phyloP scores from a whole-genome alignment of 306 rosid genomes.

The Prunus salicina region DNA sequence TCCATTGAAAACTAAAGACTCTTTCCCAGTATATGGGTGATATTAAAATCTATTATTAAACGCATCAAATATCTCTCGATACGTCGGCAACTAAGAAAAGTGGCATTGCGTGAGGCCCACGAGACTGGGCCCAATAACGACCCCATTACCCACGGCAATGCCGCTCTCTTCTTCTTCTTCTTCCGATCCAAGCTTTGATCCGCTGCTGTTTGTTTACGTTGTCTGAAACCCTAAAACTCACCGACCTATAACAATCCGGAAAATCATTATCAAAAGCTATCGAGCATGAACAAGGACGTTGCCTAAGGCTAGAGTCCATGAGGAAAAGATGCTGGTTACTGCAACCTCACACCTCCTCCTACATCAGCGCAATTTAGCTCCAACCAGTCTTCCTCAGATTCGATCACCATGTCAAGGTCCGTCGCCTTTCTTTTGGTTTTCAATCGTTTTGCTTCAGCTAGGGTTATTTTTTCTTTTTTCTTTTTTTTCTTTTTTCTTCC shows the following conservation, averaged over 20 bases:
- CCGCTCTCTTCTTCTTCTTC: not conserved
- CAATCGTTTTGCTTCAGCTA: not conserved
- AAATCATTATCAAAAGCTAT: not conserved
- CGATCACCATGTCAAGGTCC: slow-evolving; percentile 54
- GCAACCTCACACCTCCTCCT: slow-evolving; percentile 13
- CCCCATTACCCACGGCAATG: not conserved
- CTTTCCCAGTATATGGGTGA: not conserved
- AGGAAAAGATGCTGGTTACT: slow-evolving; percentile 36
- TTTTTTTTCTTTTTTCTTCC: too few relatives aligned
- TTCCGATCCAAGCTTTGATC: not conserved
- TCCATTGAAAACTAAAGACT: not conserved
- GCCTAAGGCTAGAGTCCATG: slow-evolving; percentile 12
- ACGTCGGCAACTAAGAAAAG: not conserved
- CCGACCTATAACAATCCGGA: not conserved
- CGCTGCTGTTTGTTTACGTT: not conserved
- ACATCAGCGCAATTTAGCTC: slow-evolving; percentile 11
- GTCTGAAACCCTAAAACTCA: slow-evolving; percentile 14
- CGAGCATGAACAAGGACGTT: slow-evolving; percentile 7
- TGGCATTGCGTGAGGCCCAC: not conserved
- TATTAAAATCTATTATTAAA: not conserved
- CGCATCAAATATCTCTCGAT: not conserved
- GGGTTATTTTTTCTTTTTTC: not conserved
- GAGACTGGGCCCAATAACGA: slow-evolving; percentile 12
- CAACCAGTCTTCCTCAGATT: slow-evolving; percentile 17
- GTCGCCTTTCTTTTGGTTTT: not conserved